Conservation (phyloP, 345 rosid genomes). For the Arabidopsis arenosa region DNA sequence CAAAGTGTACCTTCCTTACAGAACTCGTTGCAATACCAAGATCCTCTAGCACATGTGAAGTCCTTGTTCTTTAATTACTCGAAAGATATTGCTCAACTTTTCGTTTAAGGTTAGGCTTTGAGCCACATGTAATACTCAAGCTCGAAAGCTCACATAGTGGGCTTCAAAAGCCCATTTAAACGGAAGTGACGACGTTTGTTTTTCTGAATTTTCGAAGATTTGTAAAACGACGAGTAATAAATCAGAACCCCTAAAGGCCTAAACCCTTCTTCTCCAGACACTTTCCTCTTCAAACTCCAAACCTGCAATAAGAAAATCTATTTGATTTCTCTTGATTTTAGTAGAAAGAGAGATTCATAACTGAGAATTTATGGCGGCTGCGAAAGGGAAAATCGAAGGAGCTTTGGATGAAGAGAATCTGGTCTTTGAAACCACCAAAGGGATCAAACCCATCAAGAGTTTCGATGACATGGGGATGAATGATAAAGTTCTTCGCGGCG, state of each 20-base stretch:
- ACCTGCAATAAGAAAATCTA: background rate
- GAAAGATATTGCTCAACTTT: too few relatives aligned
- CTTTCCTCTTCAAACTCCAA: slow-evolving; percentile 4
- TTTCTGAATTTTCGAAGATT: too few relatives aligned
- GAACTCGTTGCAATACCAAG: too few relatives aligned
- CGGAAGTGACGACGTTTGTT: too few relatives aligned
- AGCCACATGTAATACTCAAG: too few relatives aligned
- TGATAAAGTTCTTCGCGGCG: slow-evolving; percentile 79
- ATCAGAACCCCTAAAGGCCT: background rate
- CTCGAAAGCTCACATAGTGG: background rate
- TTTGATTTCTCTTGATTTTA: background rate
- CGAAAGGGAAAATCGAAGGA: slow-evolving; percentile 1
- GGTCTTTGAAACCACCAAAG: slow-evolving; percentile 87
- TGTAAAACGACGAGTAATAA: too few relatives aligned
- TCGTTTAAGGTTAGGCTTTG: too few relatives aligned
- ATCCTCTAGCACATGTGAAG: too few relatives aligned
- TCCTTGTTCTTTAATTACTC: too few relatives aligned
- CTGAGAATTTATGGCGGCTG: background rate
- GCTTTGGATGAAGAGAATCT: slow-evolving; percentile 62
- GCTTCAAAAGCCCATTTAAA: background rate
- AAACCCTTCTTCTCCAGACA: background rate
- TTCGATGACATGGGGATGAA: slow-evolving; percentile 85
- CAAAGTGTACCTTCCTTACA: too few relatives aligned
- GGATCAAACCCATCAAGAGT: slow-evolving; percentile 73
- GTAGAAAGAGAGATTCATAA: background rate